These are phyloP conservation scores for Macadamia tetraphylla DNA, from an alignment of 164 flowering plant genomes.

Conservation along the genomic window DNA sequence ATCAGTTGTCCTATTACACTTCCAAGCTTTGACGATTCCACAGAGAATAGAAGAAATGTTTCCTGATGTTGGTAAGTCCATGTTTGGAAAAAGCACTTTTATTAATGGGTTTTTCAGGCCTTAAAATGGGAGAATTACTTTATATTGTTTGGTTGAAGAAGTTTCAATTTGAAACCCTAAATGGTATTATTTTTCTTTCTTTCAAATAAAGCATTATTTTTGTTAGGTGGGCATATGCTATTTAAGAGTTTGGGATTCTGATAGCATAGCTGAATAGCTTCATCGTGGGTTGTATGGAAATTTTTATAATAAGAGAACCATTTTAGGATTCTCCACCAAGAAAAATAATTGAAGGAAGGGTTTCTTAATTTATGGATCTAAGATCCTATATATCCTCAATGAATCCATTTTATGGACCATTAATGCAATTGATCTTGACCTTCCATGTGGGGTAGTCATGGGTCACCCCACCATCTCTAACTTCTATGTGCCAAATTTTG, in stretches of 20 bases:
- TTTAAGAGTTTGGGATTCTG: not conserved
- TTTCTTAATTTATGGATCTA: too few relatives aligned
- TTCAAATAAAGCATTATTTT: not conserved
- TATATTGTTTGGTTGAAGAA: not conserved
- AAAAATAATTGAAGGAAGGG: too few relatives aligned
- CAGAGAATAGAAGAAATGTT: not conserved
- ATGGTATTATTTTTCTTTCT: not conserved
- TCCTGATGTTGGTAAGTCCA: not conserved
- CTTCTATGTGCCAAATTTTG: too few relatives aligned
- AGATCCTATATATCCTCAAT: too few relatives aligned
- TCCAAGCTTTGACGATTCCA: conserved; percentile 14
- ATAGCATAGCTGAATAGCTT: not conserved
- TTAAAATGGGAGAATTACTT: not conserved
- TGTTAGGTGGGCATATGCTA: not conserved
- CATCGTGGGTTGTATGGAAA: not conserved
- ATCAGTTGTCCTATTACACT: not conserved
- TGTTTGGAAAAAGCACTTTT: not conserved
- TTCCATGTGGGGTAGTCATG: too few relatives aligned
- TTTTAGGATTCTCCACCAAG: too few relatives aligned
- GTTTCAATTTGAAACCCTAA: not conserved
- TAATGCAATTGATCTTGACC: too few relatives aligned
- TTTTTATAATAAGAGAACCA: not conserved
- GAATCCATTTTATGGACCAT: too few relatives aligned
- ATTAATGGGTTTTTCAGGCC: not conserved
- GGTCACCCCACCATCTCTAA: too few relatives aligned